Percentiles rank a stretch among this genome's conserved stretches.
Evolutionary conservation across 1,284 basidiomycete genomes (phyloP).

Genomic region (Rhizopogon parksii): DNA sequence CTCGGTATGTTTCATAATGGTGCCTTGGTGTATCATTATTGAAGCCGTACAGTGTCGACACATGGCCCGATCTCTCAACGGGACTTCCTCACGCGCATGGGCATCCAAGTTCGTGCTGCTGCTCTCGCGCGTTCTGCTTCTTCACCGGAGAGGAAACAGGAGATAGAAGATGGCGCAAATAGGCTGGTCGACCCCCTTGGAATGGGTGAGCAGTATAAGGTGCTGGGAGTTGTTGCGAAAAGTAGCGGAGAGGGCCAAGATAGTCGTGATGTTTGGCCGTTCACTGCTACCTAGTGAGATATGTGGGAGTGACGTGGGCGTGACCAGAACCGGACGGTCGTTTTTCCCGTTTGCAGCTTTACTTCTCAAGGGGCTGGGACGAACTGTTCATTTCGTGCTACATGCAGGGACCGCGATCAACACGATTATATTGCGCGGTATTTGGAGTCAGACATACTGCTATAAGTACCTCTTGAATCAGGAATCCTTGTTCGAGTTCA

Average conservation of each 20-base stretch:
- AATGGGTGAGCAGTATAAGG: constrained; percentile 63
- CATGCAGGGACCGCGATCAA: no score
- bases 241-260: constrained; percentile 13
- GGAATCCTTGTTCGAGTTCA: no score
- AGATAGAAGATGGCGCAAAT: constrained; percentile 43
- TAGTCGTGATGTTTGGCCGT: constrained; percentile 21
- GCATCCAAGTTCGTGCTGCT: constrained; percentile 56
- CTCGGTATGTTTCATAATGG: constrained; percentile 40
- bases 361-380: no score
- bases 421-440: no score
- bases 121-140: constrained; percentile 41
- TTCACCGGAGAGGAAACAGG: constrained; percentile 40
- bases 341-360: no score
- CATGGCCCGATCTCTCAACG: constrained; percentile 67
- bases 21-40: constrained; percentile 1
- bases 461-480: no score
- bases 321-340: no score
- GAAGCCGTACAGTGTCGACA: constrained; percentile 32
- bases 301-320: no score
- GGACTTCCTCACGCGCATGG: constrained; percentile 66
- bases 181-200: constrained; percentile 54
- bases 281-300: constrained; percentile 10
- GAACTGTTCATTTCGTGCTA: no score
- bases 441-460: no score
- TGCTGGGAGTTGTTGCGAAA: constrained; percentile 44